Conservation (phyloP, 768 basidiomycete species). For the Strobilomyces dryophilus region DNA sequence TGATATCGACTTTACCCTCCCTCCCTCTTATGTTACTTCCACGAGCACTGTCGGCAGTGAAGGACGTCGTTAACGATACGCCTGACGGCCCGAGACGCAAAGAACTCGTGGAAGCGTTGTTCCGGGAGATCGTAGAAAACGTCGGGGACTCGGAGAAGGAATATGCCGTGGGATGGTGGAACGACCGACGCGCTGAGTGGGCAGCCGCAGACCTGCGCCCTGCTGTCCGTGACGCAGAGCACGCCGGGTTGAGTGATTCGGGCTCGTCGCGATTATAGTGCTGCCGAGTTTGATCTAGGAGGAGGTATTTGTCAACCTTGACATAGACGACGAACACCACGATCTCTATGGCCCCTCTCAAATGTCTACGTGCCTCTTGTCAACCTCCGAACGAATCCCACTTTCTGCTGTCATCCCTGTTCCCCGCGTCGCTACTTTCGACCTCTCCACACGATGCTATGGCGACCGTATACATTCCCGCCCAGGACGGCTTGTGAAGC, state of each 20-base stretch:
- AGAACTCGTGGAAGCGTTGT: conserved; percentile 55
- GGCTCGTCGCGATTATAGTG: conserved; percentile 10
- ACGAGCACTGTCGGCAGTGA: conserved; percentile 48
- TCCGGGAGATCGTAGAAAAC: conserved; percentile 58
- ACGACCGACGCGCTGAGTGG: conserved; percentile 37
- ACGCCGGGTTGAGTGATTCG: not conserved
- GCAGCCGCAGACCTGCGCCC: not conserved
- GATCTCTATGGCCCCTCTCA: too few relatives aligned
- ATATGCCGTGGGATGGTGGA: conserved; percentile 71
- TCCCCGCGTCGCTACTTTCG: too few relatives aligned
- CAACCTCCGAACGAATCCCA: too few relatives aligned
- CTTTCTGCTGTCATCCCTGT: too few relatives aligned
- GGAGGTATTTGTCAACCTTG: not conserved
- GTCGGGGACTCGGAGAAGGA: conserved; percentile 71
- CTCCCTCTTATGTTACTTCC: conserved; percentile 56
- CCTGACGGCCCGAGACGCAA: conserved; percentile 29
- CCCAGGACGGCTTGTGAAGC: too few relatives aligned
- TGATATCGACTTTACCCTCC: conserved; percentile 63
- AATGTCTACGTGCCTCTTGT: too few relatives aligned
- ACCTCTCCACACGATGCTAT: too few relatives aligned
- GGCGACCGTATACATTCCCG: too few relatives aligned
- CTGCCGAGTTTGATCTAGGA: not conserved
- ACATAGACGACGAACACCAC: too few relatives aligned
- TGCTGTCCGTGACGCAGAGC: not conserved
- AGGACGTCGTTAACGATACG: conserved; percentile 28